Conservation (phyloP, 805 yeast species). For the Babjeviella inositovora region DNA sequence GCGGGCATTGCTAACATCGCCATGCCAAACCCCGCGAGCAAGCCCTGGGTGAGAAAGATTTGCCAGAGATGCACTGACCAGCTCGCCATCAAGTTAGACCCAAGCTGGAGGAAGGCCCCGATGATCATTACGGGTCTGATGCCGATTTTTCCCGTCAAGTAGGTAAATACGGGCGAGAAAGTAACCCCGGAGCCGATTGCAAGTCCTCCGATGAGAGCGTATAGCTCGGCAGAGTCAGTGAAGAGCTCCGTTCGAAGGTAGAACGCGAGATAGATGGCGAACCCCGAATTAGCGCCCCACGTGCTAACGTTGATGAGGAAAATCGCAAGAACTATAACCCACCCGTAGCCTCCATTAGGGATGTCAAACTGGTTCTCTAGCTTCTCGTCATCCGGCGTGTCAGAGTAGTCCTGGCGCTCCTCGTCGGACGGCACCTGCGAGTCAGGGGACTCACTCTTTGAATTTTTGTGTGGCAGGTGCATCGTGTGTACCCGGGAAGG, state of each 20-base stretch:
- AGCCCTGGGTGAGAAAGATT: constrained; percentile 32
- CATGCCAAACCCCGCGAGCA: constrained; percentile 30
- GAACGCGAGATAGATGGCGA: constrained; percentile 39
- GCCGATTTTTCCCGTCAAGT: constrained; percentile 27
- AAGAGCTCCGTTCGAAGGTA: constrained; percentile 19
- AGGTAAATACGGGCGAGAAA: constrained; percentile 18
- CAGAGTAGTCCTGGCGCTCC: too few species aligned
- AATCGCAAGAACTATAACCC: constrained; percentile 33
- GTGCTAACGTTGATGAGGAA: constrained; percentile 28
- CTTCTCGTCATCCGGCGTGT: too few species aligned
- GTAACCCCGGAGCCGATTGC: constrained; percentile 36
- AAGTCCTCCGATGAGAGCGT: too few species aligned
- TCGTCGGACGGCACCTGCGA: too few species aligned
- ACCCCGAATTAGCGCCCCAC: constrained; percentile 44
- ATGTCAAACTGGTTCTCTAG: too few species aligned
- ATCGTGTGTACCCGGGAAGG: too few species aligned
- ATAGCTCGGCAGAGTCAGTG: too few species aligned
- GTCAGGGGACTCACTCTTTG: too few species aligned
- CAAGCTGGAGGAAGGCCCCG: constrained; percentile 26
- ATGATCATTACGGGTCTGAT: constrained; percentile 13
- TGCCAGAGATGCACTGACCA: constrained; percentile 31
- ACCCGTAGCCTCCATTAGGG: constrained; percentile 39
- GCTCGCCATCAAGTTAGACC: constrained; percentile 28
- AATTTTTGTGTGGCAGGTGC: too few species aligned
- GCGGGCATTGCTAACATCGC: constrained; percentile 25